phyloP scores from a whole-genome alignment of 345 rosid genomes.

The Erucastrum elatum region DNA sequence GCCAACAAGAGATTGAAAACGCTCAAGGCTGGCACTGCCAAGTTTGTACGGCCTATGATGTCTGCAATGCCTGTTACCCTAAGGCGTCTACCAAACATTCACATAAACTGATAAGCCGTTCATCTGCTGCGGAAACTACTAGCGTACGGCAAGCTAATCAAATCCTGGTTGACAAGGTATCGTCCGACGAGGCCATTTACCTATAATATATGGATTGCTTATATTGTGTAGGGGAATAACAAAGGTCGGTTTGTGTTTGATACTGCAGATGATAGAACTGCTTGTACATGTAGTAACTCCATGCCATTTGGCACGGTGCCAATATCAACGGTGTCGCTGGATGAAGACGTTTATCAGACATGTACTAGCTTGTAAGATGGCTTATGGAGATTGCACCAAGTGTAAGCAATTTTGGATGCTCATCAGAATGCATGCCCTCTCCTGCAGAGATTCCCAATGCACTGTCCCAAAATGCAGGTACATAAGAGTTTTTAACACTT shows the following conservation, averaged over 20 bases:
- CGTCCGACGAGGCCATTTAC: not conserved
- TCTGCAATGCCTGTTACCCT: conserved; percentile 77
- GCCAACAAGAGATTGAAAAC: conserved; percentile 78
- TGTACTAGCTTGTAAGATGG: conserved; percentile 69
- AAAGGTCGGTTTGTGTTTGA: conserved; percentile 12
- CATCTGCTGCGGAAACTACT: conserved; percentile 65
- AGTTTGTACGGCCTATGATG: conserved; percentile 80
- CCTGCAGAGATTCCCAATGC: conserved; percentile 84
- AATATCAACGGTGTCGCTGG: conserved; percentile 63
- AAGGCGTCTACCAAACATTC: conserved; percentile 75
- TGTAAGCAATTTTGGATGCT: conserved; percentile 80
- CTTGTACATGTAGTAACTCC: conserved; percentile 65
- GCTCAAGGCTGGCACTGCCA: conserved; percentile 96
- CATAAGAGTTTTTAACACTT: not conserved
- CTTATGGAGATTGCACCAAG: conserved; percentile 55
- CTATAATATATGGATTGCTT: not conserved
- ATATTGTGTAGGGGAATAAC: not conserved
- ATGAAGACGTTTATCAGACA: conserved; percentile 72
- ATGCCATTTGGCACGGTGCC: conserved; percentile 69
- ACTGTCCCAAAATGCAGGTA: conserved; percentile 90
- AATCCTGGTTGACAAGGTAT: conserved; percentile 4
- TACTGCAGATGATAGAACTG: conserved; percentile 73
- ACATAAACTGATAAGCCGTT: conserved; percentile 83
- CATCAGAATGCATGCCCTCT: conserved; percentile 71
- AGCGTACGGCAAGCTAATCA: conserved; percentile 83